Conservation (phyloP, 352 stramenopile species). For the Pythium dissotocum region DNA sequence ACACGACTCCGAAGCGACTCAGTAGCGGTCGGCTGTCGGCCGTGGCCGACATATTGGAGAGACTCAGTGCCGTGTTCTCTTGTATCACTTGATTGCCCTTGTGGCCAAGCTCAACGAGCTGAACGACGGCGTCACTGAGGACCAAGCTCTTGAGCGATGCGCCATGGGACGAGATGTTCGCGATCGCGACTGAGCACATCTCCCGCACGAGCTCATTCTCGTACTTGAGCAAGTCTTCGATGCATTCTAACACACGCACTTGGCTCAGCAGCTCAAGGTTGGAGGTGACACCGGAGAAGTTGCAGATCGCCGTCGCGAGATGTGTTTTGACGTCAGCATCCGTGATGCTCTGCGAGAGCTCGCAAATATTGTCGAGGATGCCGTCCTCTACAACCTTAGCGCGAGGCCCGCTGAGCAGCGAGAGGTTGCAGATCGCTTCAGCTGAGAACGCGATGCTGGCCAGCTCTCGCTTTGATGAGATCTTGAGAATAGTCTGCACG, state of each 20-base stretch:
- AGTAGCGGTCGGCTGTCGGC: slow-evolving; percentile 60
- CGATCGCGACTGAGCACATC: slow-evolving; percentile 70
- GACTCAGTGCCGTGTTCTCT: slow-evolving; percentile 72
- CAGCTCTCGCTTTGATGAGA: slow-evolving; percentile 66
- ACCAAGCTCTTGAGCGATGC: slow-evolving; percentile 67
- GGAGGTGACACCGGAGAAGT: slow-evolving; percentile 68
- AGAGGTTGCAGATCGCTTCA: slow-evolving; percentile 80
- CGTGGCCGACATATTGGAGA: slow-evolving; percentile 74
- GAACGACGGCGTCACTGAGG: slow-evolving; percentile 58
- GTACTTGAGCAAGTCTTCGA: slow-evolving; percentile 74
- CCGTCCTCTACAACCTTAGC: slow-evolving; percentile 79
- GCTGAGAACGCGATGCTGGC: slow-evolving; percentile 58
- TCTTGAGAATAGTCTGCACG: slow-evolving; percentile 76
- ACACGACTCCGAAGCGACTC: slow-evolving; percentile 61
- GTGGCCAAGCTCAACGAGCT: slow-evolving; percentile 63
- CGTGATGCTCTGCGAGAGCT: slow-evolving; percentile 46
- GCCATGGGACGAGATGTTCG: slow-evolving; percentile 72
- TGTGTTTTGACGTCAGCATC: slow-evolving; percentile 54
- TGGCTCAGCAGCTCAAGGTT: slow-evolving; percentile 76
- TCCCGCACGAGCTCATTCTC: slow-evolving; percentile 68
- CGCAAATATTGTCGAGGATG: slow-evolving; percentile 75
- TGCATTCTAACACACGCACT: slow-evolving; percentile 64
- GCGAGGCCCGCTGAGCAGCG: slow-evolving; percentile 60
- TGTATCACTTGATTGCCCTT: slow-evolving; percentile 54
- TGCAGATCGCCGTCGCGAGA: slow-evolving; percentile 73